These are phyloP conservation scores for Mucor lusitanicus DNA, from an alignment of 371 early-diverging fungal species.

Conservation along the genomic window DNA sequence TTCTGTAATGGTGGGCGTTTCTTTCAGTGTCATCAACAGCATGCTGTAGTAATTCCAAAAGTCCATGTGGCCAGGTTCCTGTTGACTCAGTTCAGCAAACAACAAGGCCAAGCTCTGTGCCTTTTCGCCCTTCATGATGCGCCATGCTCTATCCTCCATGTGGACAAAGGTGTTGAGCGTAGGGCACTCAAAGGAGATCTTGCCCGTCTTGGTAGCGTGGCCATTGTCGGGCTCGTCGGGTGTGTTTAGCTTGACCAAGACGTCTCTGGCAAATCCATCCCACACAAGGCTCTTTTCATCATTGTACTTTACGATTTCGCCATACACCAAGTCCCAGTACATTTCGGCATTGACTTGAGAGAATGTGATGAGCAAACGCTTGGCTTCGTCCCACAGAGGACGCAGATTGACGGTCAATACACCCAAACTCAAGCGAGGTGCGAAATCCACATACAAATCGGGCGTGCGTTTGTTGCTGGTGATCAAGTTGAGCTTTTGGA, in stretches of 20 bases:
- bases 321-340: slow-evolving; percentile 68
- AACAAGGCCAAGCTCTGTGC: slow-evolving; percentile 43
- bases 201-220: slow-evolving; percentile 53
- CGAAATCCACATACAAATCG: slow-evolving; percentile 61
- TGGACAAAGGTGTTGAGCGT: slow-evolving; percentile 45
- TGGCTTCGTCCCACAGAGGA: slow-evolving; percentile 85
- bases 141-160: slow-evolving; percentile 38
- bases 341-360: slow-evolving; percentile 54
- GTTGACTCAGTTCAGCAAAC: slow-evolving; percentile 46
- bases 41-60: slow-evolving; percentile 76
- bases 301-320: slow-evolving; percentile 57
- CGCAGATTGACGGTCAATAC: slow-evolving; percentile 76
- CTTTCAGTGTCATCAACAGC: slow-evolving; percentile 68
- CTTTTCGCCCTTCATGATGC: slow-evolving; percentile 37
- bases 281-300: slow-evolving; percentile 59
- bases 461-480: slow-evolving; percentile 62
- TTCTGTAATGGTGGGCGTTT: slow-evolving; percentile 71
- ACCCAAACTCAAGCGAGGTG: slow-evolving; percentile 64
- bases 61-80: slow-evolving; percentile 63
- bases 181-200: slow-evolving; percentile 60
- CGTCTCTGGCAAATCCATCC: slow-evolving; percentile 51
- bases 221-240: slow-evolving; percentile 21
- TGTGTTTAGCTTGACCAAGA: slow-evolving; percentile 23
- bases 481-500: slow-evolving; percentile 69
- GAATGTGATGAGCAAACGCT: slow-evolving; percentile 55